Percentiles rank a stretch among this genome's conserved stretches.
These are phyloP conservation scores for Hsuehochloa calcarea DNA, from an alignment of 176 grass and related monocot species.

Conservation along the genomic window DNA sequence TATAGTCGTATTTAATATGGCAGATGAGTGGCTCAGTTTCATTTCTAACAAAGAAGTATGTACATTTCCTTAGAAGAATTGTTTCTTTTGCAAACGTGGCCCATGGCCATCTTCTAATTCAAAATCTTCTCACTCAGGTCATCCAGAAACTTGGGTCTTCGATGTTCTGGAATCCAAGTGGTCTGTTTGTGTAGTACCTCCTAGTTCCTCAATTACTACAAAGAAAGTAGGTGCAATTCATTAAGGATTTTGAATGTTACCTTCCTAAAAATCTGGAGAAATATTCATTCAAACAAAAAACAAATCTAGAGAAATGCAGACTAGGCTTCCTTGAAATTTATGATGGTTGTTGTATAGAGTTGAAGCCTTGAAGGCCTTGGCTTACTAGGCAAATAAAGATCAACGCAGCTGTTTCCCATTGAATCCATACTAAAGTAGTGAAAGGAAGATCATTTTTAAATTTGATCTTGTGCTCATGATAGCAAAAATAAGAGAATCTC, in stretches of 20 bases:
- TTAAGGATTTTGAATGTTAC: not conserved
- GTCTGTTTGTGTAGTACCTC: constrained; percentile 75
- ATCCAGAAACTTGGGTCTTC: constrained; percentile 80
- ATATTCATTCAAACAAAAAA: not conserved
- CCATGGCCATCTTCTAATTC: not conserved
- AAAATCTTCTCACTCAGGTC: constrained; percentile 49
- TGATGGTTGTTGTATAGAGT: not conserved
- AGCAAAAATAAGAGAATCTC: not conserved
- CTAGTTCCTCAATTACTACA: constrained; percentile 78
- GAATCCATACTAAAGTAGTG: not conserved
- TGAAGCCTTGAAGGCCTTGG: not conserved
- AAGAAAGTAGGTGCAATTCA: constrained; percentile 66
- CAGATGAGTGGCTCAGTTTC: not conserved
- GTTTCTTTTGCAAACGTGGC: not conserved
- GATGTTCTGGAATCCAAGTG: constrained; percentile 85
- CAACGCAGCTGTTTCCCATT: not conserved
- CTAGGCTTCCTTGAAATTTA: not conserved
- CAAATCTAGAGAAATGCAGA: not conserved
- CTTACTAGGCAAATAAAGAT: not conserved
- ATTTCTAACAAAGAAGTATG: constrained; percentile 1
- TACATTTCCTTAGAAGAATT: not conserved
- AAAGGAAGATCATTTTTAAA: not conserved
- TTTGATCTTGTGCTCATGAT: not conserved
- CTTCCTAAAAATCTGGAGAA: not conserved
- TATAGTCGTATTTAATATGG: not conserved